A percentile compares a stretch with the other conserved stretches of the same genome.
phyloP scores from a whole-genome alignment of 1,284 basidiomycete species.

The Sphagnurus paluster region DNA sequence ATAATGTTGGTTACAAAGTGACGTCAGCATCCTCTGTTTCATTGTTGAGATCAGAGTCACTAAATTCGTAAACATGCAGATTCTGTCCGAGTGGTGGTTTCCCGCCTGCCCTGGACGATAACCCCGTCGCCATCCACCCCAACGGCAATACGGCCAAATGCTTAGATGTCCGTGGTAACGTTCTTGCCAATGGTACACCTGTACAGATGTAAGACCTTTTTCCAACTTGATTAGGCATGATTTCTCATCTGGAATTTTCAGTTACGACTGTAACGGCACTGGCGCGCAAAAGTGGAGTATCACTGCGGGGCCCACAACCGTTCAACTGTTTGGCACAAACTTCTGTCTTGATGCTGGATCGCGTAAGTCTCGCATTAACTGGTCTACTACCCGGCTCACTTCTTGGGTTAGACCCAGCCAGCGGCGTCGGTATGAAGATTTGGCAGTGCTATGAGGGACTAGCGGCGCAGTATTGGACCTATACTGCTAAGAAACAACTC shows the following conservation, averaged over 20 bases:
- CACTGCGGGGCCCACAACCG: neutral
- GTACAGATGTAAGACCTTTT: conserved; percentile 5
- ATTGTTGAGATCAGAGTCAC: neutral
- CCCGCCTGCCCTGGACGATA: neutral
- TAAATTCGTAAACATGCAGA: neutral
- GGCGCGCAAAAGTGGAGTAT: conserved; percentile 4
- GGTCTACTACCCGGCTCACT: neutral
- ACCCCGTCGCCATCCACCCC: neutral
- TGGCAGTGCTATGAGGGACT: conserved; percentile 31
- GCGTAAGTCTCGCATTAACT: conserved; percentile 16
- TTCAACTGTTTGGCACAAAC: conserved; percentile 1
- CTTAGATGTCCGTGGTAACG: conserved; percentile 3
- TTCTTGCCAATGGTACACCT: conserved; percentile 3
- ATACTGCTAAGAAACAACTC: conserved; percentile 27
- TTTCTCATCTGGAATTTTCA: no score
- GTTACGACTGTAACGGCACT: conserved; percentile 7
- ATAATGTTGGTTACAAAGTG: neutral
- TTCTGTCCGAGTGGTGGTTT: neutral
- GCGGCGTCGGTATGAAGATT: conserved; percentile 29
- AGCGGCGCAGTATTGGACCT: conserved; percentile 30
- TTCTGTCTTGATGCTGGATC: conserved; percentile 34
- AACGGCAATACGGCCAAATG: conserved; percentile 1
- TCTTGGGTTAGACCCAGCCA: conserved; percentile 22
- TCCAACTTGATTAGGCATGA: neutral
- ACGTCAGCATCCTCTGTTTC: neutral